Conservation (phyloP, 1,139 yeast genomes). For the Hansenula anomala region DNA sequence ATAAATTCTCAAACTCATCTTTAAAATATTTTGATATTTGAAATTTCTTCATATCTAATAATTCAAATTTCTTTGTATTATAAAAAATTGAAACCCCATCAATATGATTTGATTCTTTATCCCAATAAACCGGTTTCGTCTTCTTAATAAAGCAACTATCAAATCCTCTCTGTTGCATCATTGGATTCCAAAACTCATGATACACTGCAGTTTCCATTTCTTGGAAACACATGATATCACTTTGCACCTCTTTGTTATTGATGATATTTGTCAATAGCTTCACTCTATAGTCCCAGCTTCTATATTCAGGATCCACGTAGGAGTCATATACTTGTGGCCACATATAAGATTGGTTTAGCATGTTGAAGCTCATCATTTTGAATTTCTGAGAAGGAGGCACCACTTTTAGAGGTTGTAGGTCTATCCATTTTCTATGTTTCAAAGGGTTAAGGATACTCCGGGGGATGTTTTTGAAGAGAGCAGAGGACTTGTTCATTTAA, state of each 20-base stretch:
- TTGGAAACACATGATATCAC: slow-evolving; percentile 59
- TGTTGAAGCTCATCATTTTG: slow-evolving; percentile 44
- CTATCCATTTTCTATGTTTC: slow-evolving; percentile 9
- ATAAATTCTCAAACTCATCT: slow-evolving; percentile 26
- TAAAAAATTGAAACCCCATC: slow-evolving; percentile 57
- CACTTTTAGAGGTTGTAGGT: slow-evolving; percentile 2
- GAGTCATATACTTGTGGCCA: slow-evolving; percentile 50
- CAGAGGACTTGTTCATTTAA: neutral
- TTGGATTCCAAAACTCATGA: slow-evolving; percentile 36
- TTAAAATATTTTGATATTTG: slow-evolving; percentile 15
- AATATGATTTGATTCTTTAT: slow-evolving; percentile 29
- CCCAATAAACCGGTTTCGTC: slow-evolving; percentile 48
- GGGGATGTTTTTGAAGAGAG: neutral
- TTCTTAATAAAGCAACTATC: slow-evolving; percentile 44
- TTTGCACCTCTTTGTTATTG: slow-evolving; percentile 34
- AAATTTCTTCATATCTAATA: slow-evolving; percentile 33
- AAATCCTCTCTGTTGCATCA: slow-evolving; percentile 27
- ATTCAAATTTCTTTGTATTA: slow-evolving; percentile 40
- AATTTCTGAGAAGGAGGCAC: slow-evolving; percentile 15
- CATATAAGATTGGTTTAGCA: slow-evolving; percentile 50
- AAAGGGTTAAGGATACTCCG: slow-evolving; percentile 4
- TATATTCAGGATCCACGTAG: slow-evolving; percentile 39
- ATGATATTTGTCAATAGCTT: slow-evolving; percentile 35
- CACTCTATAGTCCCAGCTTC: slow-evolving; percentile 46
- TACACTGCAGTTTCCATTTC: slow-evolving; percentile 52